Percentiles rank a stretch among this genome's conserved stretches.
Evolutionary conservation across 331 rosid genomes (phyloP).

Genomic region (Rhamnella rubrinervis): DNA sequence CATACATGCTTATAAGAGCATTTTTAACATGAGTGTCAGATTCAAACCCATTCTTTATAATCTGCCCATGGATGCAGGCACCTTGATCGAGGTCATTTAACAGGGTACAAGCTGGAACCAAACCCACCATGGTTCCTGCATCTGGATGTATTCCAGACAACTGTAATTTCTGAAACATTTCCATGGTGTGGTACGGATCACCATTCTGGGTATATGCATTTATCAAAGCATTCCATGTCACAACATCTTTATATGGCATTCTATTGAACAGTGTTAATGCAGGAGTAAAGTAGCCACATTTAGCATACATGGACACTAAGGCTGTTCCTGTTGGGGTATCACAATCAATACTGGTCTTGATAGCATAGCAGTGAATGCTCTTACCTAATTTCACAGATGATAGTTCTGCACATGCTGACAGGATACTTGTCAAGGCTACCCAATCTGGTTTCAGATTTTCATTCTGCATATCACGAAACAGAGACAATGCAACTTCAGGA

Average conservation of each 20-base stretch:
- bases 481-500: constrained; percentile 46
- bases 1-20: constrained; percentile 60
- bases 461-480: constrained; percentile 44
- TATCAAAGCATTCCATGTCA: constrained; percentile 71
- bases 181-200: constrained; percentile 41
- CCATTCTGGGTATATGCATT: constrained; percentile 50
- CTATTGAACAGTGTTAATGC: constrained; percentile 46
- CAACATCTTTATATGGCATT: constrained; percentile 51
- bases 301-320: constrained; percentile 59
- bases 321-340: constrained; percentile 47
- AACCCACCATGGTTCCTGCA: constrained; percentile 51
- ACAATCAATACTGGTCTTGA: constrained; percentile 42
- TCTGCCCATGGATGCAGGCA: constrained; percentile 51
- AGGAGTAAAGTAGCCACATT: constrained; percentile 33
- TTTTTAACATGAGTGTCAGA: constrained; percentile 42
- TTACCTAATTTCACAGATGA: constrained; percentile 46
- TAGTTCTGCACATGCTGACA: constrained; percentile 53
- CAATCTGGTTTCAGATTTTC: constrained; percentile 46
- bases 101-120: constrained; percentile 48
- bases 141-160: constrained; percentile 48
- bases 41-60: constrained; percentile 50
- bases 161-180: constrained; percentile 41
- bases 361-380: constrained; percentile 51
- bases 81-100: constrained; percentile 37
- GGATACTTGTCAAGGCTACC: constrained; percentile 38